Evolutionary conservation across 2,329 filamentous ascomycete genomes (phyloP).

Genomic region (Didymella keratinophila): DNA sequence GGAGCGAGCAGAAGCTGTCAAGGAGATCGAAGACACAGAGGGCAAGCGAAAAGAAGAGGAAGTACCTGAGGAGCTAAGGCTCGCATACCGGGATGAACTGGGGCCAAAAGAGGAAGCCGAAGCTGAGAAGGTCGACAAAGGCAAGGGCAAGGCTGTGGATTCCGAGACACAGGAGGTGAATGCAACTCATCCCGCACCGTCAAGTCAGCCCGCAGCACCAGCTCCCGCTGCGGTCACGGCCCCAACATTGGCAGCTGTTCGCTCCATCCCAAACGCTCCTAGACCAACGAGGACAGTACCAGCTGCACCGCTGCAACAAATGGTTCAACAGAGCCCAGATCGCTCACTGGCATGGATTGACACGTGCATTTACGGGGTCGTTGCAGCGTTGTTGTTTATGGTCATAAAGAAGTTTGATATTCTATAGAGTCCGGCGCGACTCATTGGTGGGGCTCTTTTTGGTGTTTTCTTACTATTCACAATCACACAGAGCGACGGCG

Average conservation of each 20-base stretch:
- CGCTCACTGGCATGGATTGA: slow-evolving; percentile 79
- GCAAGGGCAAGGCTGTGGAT: slow-evolving; percentile 30
- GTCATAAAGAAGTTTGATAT: slow-evolving; percentile 61
- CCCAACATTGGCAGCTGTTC: background rate
- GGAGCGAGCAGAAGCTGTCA: slow-evolving; percentile 69
- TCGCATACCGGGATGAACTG: slow-evolving; percentile 79
- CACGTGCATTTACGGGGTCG: slow-evolving; percentile 76
- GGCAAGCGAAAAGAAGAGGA: slow-evolving; percentile 54
- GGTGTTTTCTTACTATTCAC: background rate
- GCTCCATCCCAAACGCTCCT: slow-evolving; percentile 2
- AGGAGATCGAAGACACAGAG: slow-evolving; percentile 55
- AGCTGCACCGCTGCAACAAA: slow-evolving; percentile 24
- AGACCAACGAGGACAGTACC: slow-evolving; percentile 29
- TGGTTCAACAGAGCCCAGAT: slow-evolving; percentile 51
- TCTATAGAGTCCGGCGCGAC: background rate
- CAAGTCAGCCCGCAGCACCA: slow-evolving; percentile 16
- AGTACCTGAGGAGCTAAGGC: slow-evolving; percentile 64
- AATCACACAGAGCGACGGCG: background rate
- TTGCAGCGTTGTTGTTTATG: slow-evolving; percentile 74
- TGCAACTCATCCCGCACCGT: background rate
- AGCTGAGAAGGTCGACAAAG: slow-evolving; percentile 31
- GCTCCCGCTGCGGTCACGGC: slow-evolving; percentile 5
- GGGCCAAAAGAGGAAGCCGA: slow-evolving; percentile 46
- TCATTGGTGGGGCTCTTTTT: background rate
- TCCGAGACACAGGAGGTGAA: background rate